Conservation (phyloP, 2,329 filamentous ascomycete genomes). For the Hymenoscyphus infarciens region DNA sequence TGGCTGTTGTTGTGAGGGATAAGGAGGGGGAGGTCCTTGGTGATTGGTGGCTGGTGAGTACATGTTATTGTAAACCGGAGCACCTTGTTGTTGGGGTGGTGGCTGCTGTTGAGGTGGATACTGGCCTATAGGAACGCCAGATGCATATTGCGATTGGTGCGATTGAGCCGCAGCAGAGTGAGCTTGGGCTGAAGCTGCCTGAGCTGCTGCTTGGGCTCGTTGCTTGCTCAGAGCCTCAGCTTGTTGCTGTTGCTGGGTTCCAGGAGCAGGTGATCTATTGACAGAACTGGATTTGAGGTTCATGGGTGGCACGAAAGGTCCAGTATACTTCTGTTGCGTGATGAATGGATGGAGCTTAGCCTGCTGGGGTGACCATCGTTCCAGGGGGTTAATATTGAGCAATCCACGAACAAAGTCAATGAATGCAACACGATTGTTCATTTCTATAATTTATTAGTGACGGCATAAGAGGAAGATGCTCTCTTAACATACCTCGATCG, state of each 20-base stretch:
- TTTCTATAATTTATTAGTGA: conserved; percentile 58
- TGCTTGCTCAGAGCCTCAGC: conserved; percentile 93
- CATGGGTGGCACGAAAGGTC: conserved; percentile 95
- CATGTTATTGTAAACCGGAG: conserved; percentile 77
- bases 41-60: conserved; percentile 61
- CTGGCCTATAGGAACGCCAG: conserved; percentile 44
- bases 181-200: conserved; percentile 46
- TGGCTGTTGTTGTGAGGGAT: conserved; percentile 70
- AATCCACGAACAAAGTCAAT: conserved; percentile 96
- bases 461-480: conserved; percentile 10
- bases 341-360: conserved; percentile 98
- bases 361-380: conserved; percentile 96
- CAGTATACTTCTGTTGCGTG: conserved; percentile 95
- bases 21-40: conserved; percentile 60
- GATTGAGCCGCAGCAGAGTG: conserved; percentile 59
- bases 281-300: conserved; percentile 84
- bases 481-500: conserved; percentile 71
- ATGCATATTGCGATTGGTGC: conserved; percentile 62
- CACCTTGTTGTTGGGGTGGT: conserved; percentile 44
- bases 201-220: conserved; percentile 64
- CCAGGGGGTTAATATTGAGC: conserved; percentile 89
- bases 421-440: conserved; percentile 95
- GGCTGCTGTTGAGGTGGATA: conserved; percentile 42
- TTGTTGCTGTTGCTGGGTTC: conserved; percentile 93
- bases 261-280: conserved; percentile 84